Percentiles rank a stretch among this genome's conserved stretches.
These are phyloP conservation scores for Fagus crenata DNA, from an alignment of 306 rosid species.

Conservation along the genomic window DNA sequence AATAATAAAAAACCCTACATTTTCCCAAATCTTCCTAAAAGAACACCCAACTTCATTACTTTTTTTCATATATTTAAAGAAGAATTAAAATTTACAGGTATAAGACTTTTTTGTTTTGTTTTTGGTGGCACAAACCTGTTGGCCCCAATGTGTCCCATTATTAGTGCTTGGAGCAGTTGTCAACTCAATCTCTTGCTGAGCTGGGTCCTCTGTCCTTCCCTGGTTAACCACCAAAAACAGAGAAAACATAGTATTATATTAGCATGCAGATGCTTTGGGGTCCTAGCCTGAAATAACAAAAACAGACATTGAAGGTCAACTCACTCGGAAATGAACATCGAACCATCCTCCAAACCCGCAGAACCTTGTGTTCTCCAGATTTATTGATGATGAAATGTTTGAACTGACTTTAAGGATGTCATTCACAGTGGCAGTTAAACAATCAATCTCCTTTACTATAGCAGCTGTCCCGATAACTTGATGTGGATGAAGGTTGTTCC, in stretches of 20 bases:
- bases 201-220: constrained; percentile 93
- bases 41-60: neutral
- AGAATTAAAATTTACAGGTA: neutral
- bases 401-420: constrained; percentile 78
- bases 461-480: constrained; percentile 87
- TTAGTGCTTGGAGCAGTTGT: constrained; percentile 82
- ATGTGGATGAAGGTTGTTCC: constrained; percentile 91
- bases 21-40: neutral
- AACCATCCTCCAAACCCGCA: constrained; percentile 97
- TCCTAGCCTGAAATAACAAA: neutral
- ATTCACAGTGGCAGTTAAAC: constrained; percentile 76
- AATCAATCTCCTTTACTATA: constrained; percentile 75
- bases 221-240: constrained; percentile 37
- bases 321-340: constrained; percentile 94
- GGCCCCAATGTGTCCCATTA: constrained; percentile 89
- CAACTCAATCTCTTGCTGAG: constrained; percentile 72
- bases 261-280: constrained; percentile 17
- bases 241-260: constrained; percentile 3
- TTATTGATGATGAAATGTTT: constrained; percentile 52
- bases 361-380: constrained; percentile 54
- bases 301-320: constrained; percentile 26
- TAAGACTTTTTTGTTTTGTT: neutral
- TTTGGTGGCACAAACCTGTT: constrained; percentile 63
- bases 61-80: neutral
- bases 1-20: neutral